Evolutionary conservation across 192 early-diverging fungal genomes (phyloP), one percentile per base, ranked within the genome.

Genomic region (Podila clonocystis): DNA sequence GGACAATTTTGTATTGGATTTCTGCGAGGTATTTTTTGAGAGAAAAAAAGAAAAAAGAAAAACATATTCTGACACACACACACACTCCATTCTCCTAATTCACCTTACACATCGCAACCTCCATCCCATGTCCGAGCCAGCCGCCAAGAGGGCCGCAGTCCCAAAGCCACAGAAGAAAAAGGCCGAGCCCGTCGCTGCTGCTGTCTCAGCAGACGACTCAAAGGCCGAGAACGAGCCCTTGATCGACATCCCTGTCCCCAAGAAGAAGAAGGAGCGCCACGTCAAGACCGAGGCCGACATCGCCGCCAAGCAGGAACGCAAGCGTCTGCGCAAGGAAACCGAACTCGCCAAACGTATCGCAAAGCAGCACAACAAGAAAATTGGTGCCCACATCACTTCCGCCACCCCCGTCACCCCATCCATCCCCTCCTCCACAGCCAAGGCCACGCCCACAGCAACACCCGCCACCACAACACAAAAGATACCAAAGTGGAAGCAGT

Each of bases 181-280:
- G 34, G 9, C 20, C 6, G 52, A 55, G 22, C 22, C 52, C 8
- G 52, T 55, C 24, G 52, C 52, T 24, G 6, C 50, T 5, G 22
- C 52, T 55, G 22, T 6, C 5, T n/a, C 52, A 17, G n/a, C 50
- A 26, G 24, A 55, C 52, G 52, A 55, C 22, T n/a, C 52, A 2
- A 55, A 55, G 5, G 20, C 52, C 52, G 48, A 50, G 19, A 28
- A 34, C 48, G 77, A 72, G 7, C 60, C 77, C 13, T 33, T 80
- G 66, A 80, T 80, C 67, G 62, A 80, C 50, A 80, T 80, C 70
- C 77, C 77, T 1, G 67, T 62, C 22, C 36, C 72, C 41, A 80
- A 80, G 50, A 80, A 80, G 58, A 80, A 80, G 62, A 80, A 80
- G 67, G 77, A 80, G 19, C 77, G 77, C 30, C 70, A 64, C 11